Percentiles rank a stretch among this genome's conserved stretches.
Evolutionary conservation across 768 basidiomycete species (phyloP).

Genomic region (Naematelia aurantialba): DNA sequence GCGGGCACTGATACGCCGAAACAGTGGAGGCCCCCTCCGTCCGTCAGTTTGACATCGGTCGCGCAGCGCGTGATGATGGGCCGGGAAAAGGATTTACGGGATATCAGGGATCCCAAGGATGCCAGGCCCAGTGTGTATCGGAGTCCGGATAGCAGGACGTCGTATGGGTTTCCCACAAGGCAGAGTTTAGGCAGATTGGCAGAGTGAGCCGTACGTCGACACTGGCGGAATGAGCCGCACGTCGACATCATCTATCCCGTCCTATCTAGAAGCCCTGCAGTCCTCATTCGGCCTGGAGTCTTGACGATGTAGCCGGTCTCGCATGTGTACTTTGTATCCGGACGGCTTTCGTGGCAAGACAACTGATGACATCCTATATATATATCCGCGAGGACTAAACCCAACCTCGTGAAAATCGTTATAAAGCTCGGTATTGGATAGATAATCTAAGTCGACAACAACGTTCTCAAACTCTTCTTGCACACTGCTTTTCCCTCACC

Average conservation of each 20-base stretch:
- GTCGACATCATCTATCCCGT: no score
- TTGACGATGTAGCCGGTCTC: no score
- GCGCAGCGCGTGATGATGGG: slow-evolving; percentile 17
- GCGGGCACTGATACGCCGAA: not conserved
- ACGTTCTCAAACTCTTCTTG: slow-evolving; percentile 21
- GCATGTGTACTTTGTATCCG: no score
- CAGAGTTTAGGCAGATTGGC: not conserved
- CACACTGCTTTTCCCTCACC: slow-evolving; percentile 20
- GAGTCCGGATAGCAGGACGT: slow-evolving; percentile 32
- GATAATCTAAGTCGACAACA: slow-evolving; percentile 14
- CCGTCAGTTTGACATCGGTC: slow-evolving; percentile 15
- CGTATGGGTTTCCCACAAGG: slow-evolving; percentile 35
- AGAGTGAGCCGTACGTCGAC: no score
- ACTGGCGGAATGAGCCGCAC: no score
- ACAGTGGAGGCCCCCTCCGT: not conserved
- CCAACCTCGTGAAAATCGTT: not conserved
- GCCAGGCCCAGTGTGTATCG: slow-evolving; percentile 27
- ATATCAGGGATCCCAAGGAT: no score
- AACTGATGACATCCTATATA: not conserved
- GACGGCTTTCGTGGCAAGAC: not conserved
- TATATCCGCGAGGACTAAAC: not conserved
- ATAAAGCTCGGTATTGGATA: not conserved
- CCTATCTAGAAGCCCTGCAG: no score
- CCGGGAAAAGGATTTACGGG: no score
- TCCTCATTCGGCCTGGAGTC: no score